phyloP scores from a whole-genome alignment of 2,329 filamentous ascomycete genomes.

The Passalora sequoiae region DNA sequence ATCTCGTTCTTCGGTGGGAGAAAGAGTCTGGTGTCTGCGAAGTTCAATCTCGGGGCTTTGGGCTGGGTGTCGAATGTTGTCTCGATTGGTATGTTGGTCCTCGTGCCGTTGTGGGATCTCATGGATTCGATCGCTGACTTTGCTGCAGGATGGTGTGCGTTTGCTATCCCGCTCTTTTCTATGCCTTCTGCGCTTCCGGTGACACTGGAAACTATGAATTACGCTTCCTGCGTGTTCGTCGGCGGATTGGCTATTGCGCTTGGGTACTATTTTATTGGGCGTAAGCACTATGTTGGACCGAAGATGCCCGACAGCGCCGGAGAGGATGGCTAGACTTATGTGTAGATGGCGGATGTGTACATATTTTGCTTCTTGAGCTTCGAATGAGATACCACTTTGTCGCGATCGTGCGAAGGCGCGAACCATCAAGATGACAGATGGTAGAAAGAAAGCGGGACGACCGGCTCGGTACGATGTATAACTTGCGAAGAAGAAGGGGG shows the following conservation, averaged over 20 bases:
- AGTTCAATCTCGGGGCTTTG: slow-evolving; percentile 58
- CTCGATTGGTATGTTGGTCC: slow-evolving; percentile 52
- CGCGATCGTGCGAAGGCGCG: no score
- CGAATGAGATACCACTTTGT: no score
- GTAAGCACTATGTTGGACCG: no score
- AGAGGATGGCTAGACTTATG: no score
- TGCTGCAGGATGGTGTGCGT: slow-evolving; percentile 55
- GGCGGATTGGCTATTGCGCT: slow-evolving; percentile 58
- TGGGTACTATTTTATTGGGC: slow-evolving; percentile 65
- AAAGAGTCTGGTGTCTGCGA: slow-evolving; percentile 52
- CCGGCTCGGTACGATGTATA: no score
- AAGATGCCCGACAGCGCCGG: no score
- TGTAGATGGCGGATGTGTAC: no score
- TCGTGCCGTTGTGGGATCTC: no score
- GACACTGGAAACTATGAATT: slow-evolving; percentile 60
- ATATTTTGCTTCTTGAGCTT: no score
- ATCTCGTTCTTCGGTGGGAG: slow-evolving; percentile 59
- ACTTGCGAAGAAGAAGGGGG: no score
- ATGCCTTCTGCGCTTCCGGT: slow-evolving; percentile 59
- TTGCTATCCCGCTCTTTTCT: slow-evolving; percentile 69
- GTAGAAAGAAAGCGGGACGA: no score
- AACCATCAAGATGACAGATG: no score
- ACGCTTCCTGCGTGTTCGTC: slow-evolving; percentile 69
- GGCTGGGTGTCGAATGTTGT: slow-evolving; percentile 60
- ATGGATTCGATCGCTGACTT: slow-evolving; percentile 25